Base-by-base conservation (phyloP, 1,139 yeast species). In the Sugiyamaella japonica region DNA sequence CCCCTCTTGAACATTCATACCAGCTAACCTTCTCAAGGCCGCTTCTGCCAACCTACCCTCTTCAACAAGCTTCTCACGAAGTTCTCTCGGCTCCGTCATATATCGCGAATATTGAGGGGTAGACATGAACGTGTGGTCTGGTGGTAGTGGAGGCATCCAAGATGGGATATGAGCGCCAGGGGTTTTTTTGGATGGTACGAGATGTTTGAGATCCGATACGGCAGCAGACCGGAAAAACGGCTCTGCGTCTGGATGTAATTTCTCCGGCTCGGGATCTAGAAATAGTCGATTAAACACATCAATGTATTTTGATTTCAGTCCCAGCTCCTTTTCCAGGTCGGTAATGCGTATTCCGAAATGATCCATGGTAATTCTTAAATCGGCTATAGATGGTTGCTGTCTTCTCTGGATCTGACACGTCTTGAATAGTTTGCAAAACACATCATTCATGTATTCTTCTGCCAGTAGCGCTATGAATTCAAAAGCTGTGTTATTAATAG, bases 111-210 rank as follows among this genome's bases (percentile, higher is more conserved):
- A 89, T 58, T 79, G 77, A 0, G 96, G 86, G 0, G 97, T 87
- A 52, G 82, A 79, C 69, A 82, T 84, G 67, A 86, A 91, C 0
- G 98, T 91, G 70, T 90, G 95, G 64, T 89, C 96, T 0, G 98
- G 97, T 1, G 98, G 98, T 38, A 90, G 76, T 20, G 83, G 84
- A 0, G 98, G 98, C 64, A 91, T 73, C 83, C 89, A 89, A 3
- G 73, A 64, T 0, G 95, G 95, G 3, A 88, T 78, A 61, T 83
- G 82, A 1, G 68, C 65, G n/a, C 83, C 83, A 40, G 76, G 70
- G 17, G 70, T 65, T 29, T 78, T 73, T 12, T 77, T 74, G 15
- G 84, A 76, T 0, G 93, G 67, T 43, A 58, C 63, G 53, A 61
- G 63, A 50, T 60, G 60, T 55, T 55, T 63, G 39, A 57, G 55